phyloP scores from a whole-genome alignment of 2,329 filamentous ascomycete genomes.

The Stachybotrys elegans region DNA sequence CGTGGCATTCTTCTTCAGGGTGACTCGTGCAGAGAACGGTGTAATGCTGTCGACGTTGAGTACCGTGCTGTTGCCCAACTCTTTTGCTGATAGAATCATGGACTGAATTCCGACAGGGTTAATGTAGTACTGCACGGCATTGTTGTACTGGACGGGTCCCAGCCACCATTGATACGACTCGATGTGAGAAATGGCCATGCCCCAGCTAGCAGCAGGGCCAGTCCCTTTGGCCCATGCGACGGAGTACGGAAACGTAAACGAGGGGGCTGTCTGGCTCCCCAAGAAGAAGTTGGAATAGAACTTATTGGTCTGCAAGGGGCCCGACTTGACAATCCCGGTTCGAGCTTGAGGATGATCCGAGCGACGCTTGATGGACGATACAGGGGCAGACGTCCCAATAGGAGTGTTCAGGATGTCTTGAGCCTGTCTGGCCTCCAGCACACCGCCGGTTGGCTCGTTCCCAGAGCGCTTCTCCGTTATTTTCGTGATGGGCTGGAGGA shows the following conservation, averaged over 20 bases:
- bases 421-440: too few relatives aligned
- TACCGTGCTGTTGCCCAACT: conserved; percentile 58
- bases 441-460: too few relatives aligned
- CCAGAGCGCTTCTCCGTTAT: too few relatives aligned
- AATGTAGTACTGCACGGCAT: conserved; percentile 66
- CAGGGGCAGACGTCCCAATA: conserved; percentile 47
- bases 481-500: too few relatives aligned
- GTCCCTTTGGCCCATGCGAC: conserved; percentile 64
- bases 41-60: conserved; percentile 50
- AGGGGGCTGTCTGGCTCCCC: conserved; percentile 60
- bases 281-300: conserved; percentile 81
- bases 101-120: conserved; percentile 81
- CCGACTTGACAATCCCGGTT: conserved; percentile 39
- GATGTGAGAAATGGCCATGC: conserved; percentile 71
- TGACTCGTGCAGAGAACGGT: conserved; percentile 60
- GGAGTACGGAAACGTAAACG: conserved; percentile 73
- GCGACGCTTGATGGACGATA: conserved; percentile 38
- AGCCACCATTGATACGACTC: conserved; percentile 63
- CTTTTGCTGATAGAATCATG: conserved; percentile 71
- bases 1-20: conserved; percentile 52
- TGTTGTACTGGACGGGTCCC: conserved; percentile 51
- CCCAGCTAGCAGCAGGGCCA: conserved; percentile 63
- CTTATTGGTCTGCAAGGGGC: conserved; percentile 68
- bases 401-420: conserved; percentile 53
- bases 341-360: conserved; percentile 56